Conservation (phyloP, 345 rosid genomes). For the Physaria fendleri region DNA sequence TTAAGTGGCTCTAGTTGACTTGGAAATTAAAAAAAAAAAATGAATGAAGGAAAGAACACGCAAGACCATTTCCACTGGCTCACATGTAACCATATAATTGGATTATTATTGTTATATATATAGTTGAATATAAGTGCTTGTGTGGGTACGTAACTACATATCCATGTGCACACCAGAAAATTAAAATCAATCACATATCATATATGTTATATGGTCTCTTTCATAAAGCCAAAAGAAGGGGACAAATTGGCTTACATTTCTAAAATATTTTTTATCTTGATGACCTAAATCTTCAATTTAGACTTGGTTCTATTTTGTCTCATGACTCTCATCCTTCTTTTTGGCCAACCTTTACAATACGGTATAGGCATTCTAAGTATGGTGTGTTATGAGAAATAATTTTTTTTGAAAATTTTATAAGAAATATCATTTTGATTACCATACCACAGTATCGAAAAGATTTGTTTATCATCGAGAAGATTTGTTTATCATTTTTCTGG, state of each 20-base stretch:
- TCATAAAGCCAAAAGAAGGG: slow-evolving; percentile 29
- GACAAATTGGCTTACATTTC: slow-evolving; percentile 16
- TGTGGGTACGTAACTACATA: background rate
- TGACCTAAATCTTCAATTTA: slow-evolving; percentile 17
- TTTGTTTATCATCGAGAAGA: too few species aligned
- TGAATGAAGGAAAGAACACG: background rate
- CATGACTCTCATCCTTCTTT: slow-evolving; percentile 3
- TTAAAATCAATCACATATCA: slow-evolving; percentile 11
- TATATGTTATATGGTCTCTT: slow-evolving; percentile 26
- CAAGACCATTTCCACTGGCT: background rate
- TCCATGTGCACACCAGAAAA: slow-evolving; percentile 8
- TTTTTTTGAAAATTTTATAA: too few species aligned
- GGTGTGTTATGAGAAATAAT: too few species aligned
- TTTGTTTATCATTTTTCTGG: too few species aligned
- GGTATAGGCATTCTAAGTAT: too few species aligned
- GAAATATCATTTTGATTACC: too few species aligned
- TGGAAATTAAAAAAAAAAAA: slow-evolving; percentile 3
- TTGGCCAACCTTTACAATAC: slow-evolving; percentile 29
- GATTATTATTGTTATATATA: slow-evolving; percentile 15
- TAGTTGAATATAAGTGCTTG: background rate
- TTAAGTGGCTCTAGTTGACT: slow-evolving; percentile 8
- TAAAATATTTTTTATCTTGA: background rate
- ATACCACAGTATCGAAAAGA: too few species aligned
- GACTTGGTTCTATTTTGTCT: slow-evolving; percentile 21
- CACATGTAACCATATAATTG: slow-evolving; percentile 18